Percentiles rank a stretch among this genome's conserved stretches.
Conservation (phyloP, 805 yeast species). For the Suhomyces canberraensis region DNA sequence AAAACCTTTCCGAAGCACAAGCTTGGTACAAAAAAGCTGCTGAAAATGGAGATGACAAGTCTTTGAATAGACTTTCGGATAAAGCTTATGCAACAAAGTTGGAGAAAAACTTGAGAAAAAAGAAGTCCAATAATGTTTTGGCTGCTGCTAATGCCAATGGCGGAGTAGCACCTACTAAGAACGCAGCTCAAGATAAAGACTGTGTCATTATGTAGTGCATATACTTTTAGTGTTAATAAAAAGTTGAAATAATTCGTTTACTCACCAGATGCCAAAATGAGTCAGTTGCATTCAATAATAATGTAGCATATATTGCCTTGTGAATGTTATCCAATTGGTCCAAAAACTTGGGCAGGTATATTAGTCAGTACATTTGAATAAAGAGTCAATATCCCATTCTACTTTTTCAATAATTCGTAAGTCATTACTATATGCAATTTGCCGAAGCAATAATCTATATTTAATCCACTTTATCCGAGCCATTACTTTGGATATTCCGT, state of each 20-base stretch:
- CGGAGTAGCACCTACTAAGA: neutral
- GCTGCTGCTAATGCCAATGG: slow-evolving; percentile 5
- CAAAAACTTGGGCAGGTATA: no score
- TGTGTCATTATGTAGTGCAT: slow-evolving; percentile 41
- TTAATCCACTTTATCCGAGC: slow-evolving; percentile 25
- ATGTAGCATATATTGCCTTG: no score
- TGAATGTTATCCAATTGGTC: no score
- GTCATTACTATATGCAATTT: neutral
- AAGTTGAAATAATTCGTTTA: no score
- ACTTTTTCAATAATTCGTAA: no score
- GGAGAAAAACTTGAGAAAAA: slow-evolving; percentile 29
- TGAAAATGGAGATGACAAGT: slow-evolving; percentile 45
- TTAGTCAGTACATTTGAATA: no score
- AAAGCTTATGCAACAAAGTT: slow-evolving; percentile 28
- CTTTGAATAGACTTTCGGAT: slow-evolving; percentile 31
- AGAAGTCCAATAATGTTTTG: slow-evolving; percentile 10
- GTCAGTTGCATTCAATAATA: no score
- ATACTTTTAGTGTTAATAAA: neutral
- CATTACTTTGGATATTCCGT: slow-evolving; percentile 19
- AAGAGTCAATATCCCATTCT: no score
- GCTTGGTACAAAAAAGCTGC: slow-evolving; percentile 78
- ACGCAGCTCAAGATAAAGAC: slow-evolving; percentile 36
- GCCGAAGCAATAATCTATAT: neutral
- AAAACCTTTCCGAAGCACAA: slow-evolving; percentile 54
- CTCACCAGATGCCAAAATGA: no score